These are phyloP conservation scores for Spencermartinsiella ligniputridi DNA, from an alignment of 1,139 yeast genomes.

Conservation along the genomic window DNA sequence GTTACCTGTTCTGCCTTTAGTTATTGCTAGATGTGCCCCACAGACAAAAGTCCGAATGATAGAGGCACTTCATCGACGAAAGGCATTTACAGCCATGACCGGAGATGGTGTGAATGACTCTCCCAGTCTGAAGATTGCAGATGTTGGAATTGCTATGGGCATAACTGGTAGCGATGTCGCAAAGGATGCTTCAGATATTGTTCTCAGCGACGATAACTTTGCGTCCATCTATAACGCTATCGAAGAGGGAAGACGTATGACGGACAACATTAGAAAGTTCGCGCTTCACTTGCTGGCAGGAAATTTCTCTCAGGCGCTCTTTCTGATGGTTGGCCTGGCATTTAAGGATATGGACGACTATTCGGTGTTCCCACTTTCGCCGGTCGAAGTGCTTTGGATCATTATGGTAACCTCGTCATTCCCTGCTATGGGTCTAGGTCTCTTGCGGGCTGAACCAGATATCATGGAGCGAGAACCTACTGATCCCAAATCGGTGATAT, in stretches of 20 bases:
- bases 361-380: conserved; percentile 74
- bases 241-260: conserved; percentile 81
- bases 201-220: conserved; percentile 68
- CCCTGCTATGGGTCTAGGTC: conserved; percentile 86
- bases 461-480: conserved; percentile 64
- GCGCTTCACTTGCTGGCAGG: conserved; percentile 76
- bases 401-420: conserved; percentile 74
- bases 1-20: conserved; percentile 69
- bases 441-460: conserved; percentile 63
- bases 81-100: conserved; percentile 75
- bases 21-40: conserved; percentile 82
- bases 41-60: conserved; percentile 82
- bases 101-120: conserved; percentile 88
- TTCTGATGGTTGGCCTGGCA: conserved; percentile 66
- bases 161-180: conserved; percentile 79
- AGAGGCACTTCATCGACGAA: conserved; percentile 72
- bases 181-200: conserved; percentile 74
- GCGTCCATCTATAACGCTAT: conserved; percentile 73
- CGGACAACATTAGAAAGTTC: conserved; percentile 74
- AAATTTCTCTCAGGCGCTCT: conserved; percentile 73
- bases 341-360: conserved; percentile 55
- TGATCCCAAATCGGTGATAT: conserved; percentile 52
- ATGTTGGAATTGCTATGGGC: conserved; percentile 85
- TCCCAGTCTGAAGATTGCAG: conserved; percentile 73
- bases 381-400: conserved; percentile 78